Base-by-base conservation (phyloP, 257 asterid species). In the Verbascum thapsus region DNA sequence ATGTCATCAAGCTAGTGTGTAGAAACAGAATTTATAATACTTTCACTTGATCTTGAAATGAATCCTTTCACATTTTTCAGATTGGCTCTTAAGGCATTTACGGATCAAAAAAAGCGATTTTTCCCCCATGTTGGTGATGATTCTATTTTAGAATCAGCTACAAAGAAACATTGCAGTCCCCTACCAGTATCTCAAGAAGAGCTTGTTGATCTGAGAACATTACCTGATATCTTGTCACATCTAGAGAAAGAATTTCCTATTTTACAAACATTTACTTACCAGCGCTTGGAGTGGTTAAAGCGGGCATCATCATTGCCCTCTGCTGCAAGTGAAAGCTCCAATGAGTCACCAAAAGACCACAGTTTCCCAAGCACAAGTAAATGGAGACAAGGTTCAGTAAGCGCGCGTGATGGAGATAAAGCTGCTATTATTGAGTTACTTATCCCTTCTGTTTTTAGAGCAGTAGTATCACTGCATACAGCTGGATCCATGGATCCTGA, bases 21-120 rank as follows among this genome's bases (percentile, higher is more conserved):
- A n/a, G n/a, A n/a, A n/a, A n/a, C n/a, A n/a, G n/a, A n/a, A n/a
- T n/a, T n/a, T n/a, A n/a, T 20, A 39, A 22, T 18, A 13, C 11
- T 35, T 44, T 43, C 3, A 23, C 22, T 13, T 45, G 10, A n/a
- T 13, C n/a, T 60, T 8, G 66, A 37, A 53, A 53, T n/a, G n/a
- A n/a, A n/a, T n/a, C n/a, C n/a, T 34, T 41, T 53, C 44, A 23
- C 35, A 22, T 45, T 66, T 65, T 64, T 60, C 85, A 90, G 97
- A 75, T 83, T 92, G 85, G 99, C 99, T 73, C 96, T 92, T 26
- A 87, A 85, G 73, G 97, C 96, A 41, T 92, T 92, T 69, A 82
- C 84, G 30, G 95, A 87, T 79, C 97, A 92, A 78, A 92, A 92
- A 64, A 75, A 82, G 69, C 86, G 86, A 48, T 87, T 87, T 69